phyloP scores from a whole-genome alignment of 139 green algal species.

The Yamagishiella unicocca region DNA sequence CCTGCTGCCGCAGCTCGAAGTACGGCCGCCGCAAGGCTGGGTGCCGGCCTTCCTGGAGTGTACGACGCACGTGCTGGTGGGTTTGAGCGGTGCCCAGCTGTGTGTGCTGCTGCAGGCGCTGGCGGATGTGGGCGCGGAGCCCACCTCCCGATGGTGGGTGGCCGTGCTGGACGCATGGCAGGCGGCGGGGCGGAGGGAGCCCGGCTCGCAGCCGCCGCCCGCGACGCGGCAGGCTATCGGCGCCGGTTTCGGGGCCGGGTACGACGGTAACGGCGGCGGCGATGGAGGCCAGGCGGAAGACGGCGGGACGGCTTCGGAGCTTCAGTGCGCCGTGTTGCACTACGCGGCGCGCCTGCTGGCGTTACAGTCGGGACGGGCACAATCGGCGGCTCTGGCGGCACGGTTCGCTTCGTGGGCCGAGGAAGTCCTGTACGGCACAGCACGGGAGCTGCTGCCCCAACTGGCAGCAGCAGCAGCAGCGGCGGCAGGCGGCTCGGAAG shows the following conservation, averaged over 20 bases:
- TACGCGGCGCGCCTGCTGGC: constrained; percentile 1
- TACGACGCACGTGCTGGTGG: neutral
- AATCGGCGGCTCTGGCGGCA: neutral
- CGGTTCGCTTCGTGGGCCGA: neutral
- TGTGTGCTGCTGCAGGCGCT: neutral
- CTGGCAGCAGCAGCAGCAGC: too few relatives aligned
- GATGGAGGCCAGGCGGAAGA: neutral
- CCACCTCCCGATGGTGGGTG: neutral
- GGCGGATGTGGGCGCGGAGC: neutral
- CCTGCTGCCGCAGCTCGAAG: neutral
- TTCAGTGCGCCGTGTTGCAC: neutral
- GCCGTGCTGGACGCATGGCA: neutral
- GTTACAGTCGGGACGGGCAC: neutral
- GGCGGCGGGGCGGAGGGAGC: neutral
- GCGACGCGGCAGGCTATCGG: neutral
- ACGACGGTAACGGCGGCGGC: neutral
- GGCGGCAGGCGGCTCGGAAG: too few relatives aligned
- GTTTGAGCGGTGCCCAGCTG: neutral
- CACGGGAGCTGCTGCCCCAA: neutral
- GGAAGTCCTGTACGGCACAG: neutral
- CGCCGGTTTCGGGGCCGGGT: neutral
- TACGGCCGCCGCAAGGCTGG: neutral
- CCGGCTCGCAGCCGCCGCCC: neutral
- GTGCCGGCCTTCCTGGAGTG: neutral
- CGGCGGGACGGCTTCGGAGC: neutral